Evolutionary conservation across 2,329 filamentous ascomycete genomes (phyloP), one percentile per base, ranked within the genome.

Genomic region (Exophiala oligosperma): DNA sequence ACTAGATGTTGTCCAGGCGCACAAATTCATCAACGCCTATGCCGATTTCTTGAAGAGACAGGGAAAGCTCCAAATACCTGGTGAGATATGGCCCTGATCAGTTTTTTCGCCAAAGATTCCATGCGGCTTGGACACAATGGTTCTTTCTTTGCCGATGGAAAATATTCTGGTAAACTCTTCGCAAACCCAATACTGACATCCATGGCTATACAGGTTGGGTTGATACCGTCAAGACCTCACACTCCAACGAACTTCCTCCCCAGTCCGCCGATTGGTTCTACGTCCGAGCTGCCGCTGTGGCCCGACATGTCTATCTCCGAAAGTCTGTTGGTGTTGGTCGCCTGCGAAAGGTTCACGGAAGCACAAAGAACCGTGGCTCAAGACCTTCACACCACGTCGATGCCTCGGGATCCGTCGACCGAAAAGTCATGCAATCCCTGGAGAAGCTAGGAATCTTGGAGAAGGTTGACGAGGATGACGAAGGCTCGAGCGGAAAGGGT

Each of bases 371-470:
- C 89, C 92, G 94, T 72, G 94, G 94, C 73, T 86, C 86, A 71
- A 86, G 89, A 70, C 94, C 94, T 76, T 91, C 87, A 67, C 88
- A 96, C 82, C 94, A 99, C 86, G 91, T 96, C 73, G 90, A 97
- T 77, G 94, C 92, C 78, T 92, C 88, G 70, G 93, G 93, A 78
- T 88, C 87, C 75, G 92, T 99, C 71, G 94, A 99, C 86, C 92
- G 94, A 80, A 97, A 97, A 86, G 85, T 96, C 77, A 83, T 97
- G 78, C 94, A 99, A 86, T 84, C 92, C 64, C 90, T 99, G 60
- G 94, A 97, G 90, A 97, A 97, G 90, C 97, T 99, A 73, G 92
- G 93, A 79, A 92, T 99, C 71, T 83, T 99, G 65, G 94, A 99
- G 89, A 84, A 90, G 75, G 8, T 65, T 35, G 64, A 66, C 32